These are phyloP conservation scores for Furcasterigmium furcatum DNA, from an alignment of 2,329 filamentous ascomycete species.

Conservation along the genomic window DNA sequence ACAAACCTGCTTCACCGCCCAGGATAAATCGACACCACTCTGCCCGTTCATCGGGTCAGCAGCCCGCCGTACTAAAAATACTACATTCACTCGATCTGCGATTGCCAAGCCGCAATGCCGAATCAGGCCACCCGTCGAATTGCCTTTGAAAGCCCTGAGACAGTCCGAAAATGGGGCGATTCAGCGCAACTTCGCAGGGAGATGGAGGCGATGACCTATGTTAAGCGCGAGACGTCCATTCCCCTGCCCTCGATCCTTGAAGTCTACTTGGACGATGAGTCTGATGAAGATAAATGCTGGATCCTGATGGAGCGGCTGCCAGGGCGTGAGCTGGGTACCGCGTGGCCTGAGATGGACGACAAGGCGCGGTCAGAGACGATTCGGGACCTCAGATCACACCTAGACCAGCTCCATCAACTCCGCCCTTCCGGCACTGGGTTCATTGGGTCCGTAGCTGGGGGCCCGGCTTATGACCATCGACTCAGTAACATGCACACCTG, in stretches of 20 bases:
- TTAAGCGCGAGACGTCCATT: constrained; percentile 4
- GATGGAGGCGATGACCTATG: constrained; percentile 10
- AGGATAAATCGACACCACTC: no score
- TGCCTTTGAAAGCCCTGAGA: not conserved
- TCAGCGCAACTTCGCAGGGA: constrained; percentile 1
- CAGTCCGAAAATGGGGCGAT: constrained; percentile 1
- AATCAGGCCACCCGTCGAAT: not conserved
- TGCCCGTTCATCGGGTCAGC: no score
- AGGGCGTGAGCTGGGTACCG: constrained; percentile 8
- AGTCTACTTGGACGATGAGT: constrained; percentile 4
- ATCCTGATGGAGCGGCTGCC: constrained; percentile 11
- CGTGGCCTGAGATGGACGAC: constrained; percentile 10
- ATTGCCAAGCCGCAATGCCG: no score
- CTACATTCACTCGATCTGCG: no score
- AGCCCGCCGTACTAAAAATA: no score
- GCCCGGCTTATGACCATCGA: constrained; percentile 8
- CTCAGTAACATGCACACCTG: constrained; percentile 8
- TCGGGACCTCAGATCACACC: constrained; percentile 5
- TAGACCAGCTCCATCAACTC: constrained; percentile 8
- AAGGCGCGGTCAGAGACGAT: constrained; percentile 5
- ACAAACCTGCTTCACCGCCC: no score
- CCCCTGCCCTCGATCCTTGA: constrained; percentile 6
- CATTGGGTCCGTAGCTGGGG: constrained; percentile 10
- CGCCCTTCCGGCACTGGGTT: constrained; percentile 1
- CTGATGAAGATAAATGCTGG: constrained; percentile 7